Percentiles rank a stretch among this genome's conserved stretches.
These are phyloP conservation scores for Ustulina deusta DNA, from an alignment of 2,329 filamentous ascomycete genomes.

Conservation along the genomic window DNA sequence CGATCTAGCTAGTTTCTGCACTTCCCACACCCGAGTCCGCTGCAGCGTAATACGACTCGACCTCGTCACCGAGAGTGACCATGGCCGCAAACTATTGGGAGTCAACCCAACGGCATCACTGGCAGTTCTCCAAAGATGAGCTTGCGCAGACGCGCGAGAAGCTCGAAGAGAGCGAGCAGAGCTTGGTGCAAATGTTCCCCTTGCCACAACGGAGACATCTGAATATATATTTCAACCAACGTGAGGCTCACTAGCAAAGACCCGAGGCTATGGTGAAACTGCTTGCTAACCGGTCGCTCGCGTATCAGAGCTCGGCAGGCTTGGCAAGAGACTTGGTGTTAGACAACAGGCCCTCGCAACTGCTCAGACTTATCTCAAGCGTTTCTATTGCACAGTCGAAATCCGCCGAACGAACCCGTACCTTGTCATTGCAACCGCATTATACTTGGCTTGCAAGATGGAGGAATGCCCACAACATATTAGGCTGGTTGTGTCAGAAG, in stretches of 20 bases:
- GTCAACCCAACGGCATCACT: constrained; percentile 89
- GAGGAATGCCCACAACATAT: constrained; percentile 98
- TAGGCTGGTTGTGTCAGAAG: constrained; percentile 87
- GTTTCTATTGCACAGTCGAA: constrained; percentile 92
- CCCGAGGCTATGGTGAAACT: background rate
- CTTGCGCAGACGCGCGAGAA: constrained; percentile 79
- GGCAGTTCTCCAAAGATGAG: constrained; percentile 89
- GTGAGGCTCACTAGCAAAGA: constrained; percentile 61
- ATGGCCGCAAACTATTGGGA: constrained; percentile 99
- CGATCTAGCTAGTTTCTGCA: background rate
- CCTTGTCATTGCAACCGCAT: constrained; percentile 88
- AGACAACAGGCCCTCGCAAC: constrained; percentile 95
- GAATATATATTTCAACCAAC: constrained; percentile 92
- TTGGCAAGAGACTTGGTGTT: constrained; percentile 85
- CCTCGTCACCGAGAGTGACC: background rate
- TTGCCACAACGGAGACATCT: constrained; percentile 85
- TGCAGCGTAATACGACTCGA: background rate
- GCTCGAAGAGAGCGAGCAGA: constrained; percentile 80
- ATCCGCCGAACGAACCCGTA: constrained; percentile 94
- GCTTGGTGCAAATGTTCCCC: constrained; percentile 81
- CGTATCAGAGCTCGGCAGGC: constrained; percentile 76
- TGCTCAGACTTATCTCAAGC: constrained; percentile 92
- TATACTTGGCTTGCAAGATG: constrained; percentile 98
- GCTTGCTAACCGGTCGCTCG: constrained; percentile 32
- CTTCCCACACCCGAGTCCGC: background rate